Percentiles rank a stretch among this genome's conserved stretches.
These are phyloP conservation scores for Cutaneotrichosporon sp. DNA, from an alignment of 1,284 basidiomycete species.

Conservation along the genomic window DNA sequence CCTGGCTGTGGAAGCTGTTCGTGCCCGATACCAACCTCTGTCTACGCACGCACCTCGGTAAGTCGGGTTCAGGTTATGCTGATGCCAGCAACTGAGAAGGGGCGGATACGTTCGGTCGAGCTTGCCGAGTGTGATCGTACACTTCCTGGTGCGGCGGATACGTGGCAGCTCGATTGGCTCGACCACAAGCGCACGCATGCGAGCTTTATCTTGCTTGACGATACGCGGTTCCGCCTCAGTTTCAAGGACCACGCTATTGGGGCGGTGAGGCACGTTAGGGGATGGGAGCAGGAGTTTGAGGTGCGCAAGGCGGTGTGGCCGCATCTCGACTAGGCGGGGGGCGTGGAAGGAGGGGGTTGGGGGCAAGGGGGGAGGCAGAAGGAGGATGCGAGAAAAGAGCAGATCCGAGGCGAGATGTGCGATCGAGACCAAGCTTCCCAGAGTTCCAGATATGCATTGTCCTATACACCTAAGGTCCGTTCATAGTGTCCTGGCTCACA, in stretches of 20 bases:
- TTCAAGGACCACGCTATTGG: neutral
- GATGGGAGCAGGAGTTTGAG: neutral
- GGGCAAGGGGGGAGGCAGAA: neutral
- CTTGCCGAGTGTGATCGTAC: neutral
- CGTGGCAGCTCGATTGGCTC: slow-evolving; percentile 1
- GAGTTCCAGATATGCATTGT: neutral
- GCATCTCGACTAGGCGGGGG: neutral
- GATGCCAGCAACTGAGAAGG: neutral
- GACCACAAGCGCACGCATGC: neutral
- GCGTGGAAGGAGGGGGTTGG: neutral
- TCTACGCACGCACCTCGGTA: neutral
- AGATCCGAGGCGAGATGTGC: no score
- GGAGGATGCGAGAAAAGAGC: neutral
- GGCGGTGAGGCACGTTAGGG: neutral
- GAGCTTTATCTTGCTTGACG: neutral
- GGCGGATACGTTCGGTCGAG: neutral
- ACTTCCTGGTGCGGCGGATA: neutral
- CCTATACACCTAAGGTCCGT: neutral
- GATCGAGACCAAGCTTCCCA: neutral
- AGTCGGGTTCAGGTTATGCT: neutral
- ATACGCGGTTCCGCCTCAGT: neutral
- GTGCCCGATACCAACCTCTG: neutral
- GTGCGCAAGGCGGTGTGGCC: neutral
- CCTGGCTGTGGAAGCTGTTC: neutral
- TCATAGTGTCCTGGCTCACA: neutral